Evolutionary conservation across 257 asterid genomes (phyloP).

Genomic region (Solanum neorickii): DNA sequence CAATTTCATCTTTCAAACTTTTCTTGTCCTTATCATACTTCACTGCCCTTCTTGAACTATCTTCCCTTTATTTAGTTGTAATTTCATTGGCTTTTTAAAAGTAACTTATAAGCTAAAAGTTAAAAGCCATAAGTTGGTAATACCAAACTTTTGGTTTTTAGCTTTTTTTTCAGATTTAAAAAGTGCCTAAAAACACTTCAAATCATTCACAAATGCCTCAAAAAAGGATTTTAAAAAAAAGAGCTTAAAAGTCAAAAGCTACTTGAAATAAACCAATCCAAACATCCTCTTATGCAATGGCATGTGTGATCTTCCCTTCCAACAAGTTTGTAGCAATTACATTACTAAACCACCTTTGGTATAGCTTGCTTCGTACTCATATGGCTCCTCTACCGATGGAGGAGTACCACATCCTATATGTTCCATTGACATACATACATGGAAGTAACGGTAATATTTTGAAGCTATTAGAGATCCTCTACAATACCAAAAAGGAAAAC

Average conservation of each 20-base stretch:
- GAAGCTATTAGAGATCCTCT: neutral
- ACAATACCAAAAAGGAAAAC: neutral
- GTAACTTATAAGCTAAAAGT: neutral
- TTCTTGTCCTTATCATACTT: neutral
- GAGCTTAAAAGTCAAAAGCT: neutral
- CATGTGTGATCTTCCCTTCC: neutral
- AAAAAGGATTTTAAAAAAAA: too few species aligned
- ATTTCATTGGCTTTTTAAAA: neutral
- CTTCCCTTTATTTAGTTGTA: neutral
- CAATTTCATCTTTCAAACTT: neutral
- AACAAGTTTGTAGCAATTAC: neutral
- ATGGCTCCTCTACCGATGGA: neutral
- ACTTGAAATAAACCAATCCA: neutral
- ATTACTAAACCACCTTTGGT: neutral
- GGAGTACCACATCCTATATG: neutral
- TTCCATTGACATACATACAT: neutral
- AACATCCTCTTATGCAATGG: neutral
- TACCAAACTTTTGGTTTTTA: neutral
- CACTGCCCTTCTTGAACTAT: neutral
- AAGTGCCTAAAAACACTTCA: neutral
- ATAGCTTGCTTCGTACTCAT: neutral
- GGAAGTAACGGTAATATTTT: neutral
- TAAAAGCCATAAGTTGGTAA: neutral
- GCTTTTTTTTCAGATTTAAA: neutral
- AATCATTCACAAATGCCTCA: neutral